Evolutionary conservation across 805 yeast genomes (phyloP), one percentile per base, ranked within the genome.

Genomic region (Monosporozyma unispora): DNA sequence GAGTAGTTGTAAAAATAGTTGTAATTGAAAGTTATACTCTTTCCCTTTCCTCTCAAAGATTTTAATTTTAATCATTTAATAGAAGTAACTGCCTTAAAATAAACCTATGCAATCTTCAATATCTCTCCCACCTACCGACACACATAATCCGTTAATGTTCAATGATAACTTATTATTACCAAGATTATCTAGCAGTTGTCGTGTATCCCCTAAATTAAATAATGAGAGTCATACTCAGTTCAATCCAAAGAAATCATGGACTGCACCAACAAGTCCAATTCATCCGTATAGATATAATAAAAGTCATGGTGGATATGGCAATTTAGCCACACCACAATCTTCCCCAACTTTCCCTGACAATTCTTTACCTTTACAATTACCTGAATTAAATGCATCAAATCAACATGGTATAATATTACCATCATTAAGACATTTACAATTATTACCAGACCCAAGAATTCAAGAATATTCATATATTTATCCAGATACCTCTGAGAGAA

Each of bases 401-500:
- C 18, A 23, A 9, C 33, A 44, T 12, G 33, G 28, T 16, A 44
- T 28, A 21, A 21, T 28, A 11, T 47, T 67, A 40, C 70, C 70
- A n/a, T 57, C 68, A 3, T 52, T 67, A 16, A 59, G 57, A 48
- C 62, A 67, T 49, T 50, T 67, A 35, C 58, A 63, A 48, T 50
- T 67, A 38, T 47, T 66, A 25, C 67, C 66, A 3, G 57, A 63
- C 48, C 64, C 59, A 9, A 54, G 57, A 19, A 47, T 57, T 6
- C 69, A 63, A 50, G 64, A 64, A 49, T 55, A 58, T 44, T 61
- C 70, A 10, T 53, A 53, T 41, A 48, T 55, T 19, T 67, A 64
- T 49, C 70, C 70, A 10, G 70, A 67, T 45, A 67, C 70, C 2
- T 62, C 69, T 14, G 61, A 58, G 35, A 50, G 44, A 7, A 67